Evolutionary conservation across 306 rosid species (phyloP).

Genomic region (Crotalaria pallida): DNA sequence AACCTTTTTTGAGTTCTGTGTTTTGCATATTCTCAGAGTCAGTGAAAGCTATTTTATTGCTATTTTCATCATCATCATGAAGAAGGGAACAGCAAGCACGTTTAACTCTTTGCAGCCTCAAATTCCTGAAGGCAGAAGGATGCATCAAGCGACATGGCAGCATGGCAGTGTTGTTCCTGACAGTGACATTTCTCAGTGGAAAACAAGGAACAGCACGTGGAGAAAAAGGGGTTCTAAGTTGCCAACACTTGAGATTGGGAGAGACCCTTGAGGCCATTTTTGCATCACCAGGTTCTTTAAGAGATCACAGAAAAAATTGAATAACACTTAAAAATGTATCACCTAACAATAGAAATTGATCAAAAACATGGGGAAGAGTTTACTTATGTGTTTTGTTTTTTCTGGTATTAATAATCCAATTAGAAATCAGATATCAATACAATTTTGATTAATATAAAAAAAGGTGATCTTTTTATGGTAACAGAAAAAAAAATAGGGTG

Average conservation of each 20-base stretch:
- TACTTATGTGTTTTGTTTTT: background rate
- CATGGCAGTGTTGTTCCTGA: constrained; percentile 15
- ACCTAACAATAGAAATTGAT: background rate
- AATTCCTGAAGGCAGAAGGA: constrained; percentile 4
- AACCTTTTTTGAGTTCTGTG: background rate
- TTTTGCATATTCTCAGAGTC: constrained; percentile 1
- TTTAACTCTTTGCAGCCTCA: constrained; percentile 22
- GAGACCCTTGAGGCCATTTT: constrained; percentile 40
- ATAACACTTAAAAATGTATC: background rate
- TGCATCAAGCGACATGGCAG: constrained; percentile 6
- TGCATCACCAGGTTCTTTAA: constrained; percentile 13
- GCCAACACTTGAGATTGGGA: constrained; percentile 34
- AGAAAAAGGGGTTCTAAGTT: constrained; percentile 21
- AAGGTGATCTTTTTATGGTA: background rate
- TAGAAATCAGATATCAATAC: constrained; percentile 14
- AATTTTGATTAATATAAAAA: background rate
- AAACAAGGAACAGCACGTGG: constrained; percentile 16
- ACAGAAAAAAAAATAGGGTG: background rate
- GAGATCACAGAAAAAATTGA: background rate
- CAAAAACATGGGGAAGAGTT: constrained; percentile 1
- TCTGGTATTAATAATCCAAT: background rate
- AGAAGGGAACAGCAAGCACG: constrained; percentile 24
- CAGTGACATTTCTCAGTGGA: constrained; percentile 15
- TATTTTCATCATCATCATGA: constrained; percentile 10
- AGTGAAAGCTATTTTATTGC: constrained; percentile 10